Evolutionary conservation across 176 grass and related monocot species (phyloP).

Genomic region (Poa pratensis): DNA sequence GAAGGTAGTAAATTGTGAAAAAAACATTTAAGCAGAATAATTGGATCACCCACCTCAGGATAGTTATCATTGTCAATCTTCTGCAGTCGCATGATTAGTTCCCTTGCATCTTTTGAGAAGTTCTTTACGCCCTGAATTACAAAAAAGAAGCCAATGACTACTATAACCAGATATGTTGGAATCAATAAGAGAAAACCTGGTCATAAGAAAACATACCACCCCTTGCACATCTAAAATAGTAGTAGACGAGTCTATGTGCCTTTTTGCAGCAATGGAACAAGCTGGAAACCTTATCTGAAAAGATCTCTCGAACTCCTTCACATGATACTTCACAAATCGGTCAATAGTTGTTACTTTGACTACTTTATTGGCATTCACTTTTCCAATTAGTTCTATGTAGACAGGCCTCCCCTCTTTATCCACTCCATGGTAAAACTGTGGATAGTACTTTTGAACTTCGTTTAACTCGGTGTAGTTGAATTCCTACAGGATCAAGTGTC

Average conservation of each 20-base stretch:
- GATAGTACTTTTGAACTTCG: slow-evolving; percentile 85
- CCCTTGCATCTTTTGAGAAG: slow-evolving; percentile 93
- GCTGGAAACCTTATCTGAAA: slow-evolving; percentile 73
- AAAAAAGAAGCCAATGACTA: slow-evolving; percentile 42
- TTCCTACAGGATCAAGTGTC: slow-evolving; percentile 59
- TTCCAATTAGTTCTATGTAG: slow-evolving; percentile 89
- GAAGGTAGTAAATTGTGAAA: slow-evolving; percentile 9
- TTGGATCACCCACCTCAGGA: slow-evolving; percentile 71
- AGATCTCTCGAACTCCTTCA: slow-evolving; percentile 77
- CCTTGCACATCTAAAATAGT: slow-evolving; percentile 93
- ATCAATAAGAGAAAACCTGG: slow-evolving; percentile 21
- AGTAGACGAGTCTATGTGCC: slow-evolving; percentile 78
- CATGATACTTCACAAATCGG: slow-evolving; percentile 88
- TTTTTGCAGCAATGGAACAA: slow-evolving; percentile 82
- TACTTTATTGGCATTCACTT: slow-evolving; percentile 82
- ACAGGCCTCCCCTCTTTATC: slow-evolving; percentile 96
- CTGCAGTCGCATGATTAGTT: slow-evolving; percentile 86
- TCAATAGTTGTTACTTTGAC: slow-evolving; percentile 93
- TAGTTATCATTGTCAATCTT: slow-evolving; percentile 97
- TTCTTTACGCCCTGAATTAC: slow-evolving; percentile 84
- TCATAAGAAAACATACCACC: slow-evolving; percentile 58
- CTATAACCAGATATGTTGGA: slow-evolving; percentile 9
- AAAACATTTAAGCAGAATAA: slow-evolving; percentile 1
- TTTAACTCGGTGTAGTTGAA: slow-evolving; percentile 76
- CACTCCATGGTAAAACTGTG: slow-evolving; percentile 96